Evolutionary conservation across 1,139 yeast genomes (phyloP).

Genomic region (Meyerozyma elateridarum): DNA sequence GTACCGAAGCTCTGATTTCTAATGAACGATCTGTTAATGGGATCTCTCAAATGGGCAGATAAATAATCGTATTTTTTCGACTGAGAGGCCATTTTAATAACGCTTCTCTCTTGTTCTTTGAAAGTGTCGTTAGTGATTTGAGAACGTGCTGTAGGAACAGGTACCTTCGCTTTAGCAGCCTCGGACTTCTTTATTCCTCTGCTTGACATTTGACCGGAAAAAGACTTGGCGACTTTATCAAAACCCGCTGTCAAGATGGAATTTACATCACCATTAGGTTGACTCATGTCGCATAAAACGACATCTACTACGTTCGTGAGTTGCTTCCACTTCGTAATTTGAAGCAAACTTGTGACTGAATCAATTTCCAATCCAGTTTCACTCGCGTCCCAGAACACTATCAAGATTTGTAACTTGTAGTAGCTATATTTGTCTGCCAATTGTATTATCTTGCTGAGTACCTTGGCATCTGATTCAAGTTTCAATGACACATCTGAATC

Average conservation of each 20-base stretch:
- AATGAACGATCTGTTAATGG: too few relatives aligned
- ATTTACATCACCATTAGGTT: slow-evolving; percentile 23
- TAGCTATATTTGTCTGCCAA: slow-evolving; percentile 32
- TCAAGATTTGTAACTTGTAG: slow-evolving; percentile 32
- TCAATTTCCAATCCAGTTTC: slow-evolving; percentile 15
- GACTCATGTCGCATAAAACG: slow-evolving; percentile 35
- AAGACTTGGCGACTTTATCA: slow-evolving; percentile 18
- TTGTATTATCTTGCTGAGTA: slow-evolving; percentile 34
- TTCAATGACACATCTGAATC: slow-evolving; percentile 19
- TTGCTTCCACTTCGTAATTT: slow-evolving; percentile 11
- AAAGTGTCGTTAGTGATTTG: slow-evolving; percentile 14
- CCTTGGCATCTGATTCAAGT: slow-evolving; percentile 30
- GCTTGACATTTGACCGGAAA: slow-evolving; percentile 27
- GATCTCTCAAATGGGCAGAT: slow-evolving; percentile 27
- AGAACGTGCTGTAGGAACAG: slow-evolving; percentile 5
- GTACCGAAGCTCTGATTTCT: slow-evolving; percentile 10
- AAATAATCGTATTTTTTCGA: slow-evolving; percentile 32
- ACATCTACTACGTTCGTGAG: slow-evolving; percentile 12
- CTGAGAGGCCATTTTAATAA: slow-evolving; percentile 28
- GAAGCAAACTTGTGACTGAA: slow-evolving; percentile 17
- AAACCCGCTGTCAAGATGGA: slow-evolving; percentile 24
- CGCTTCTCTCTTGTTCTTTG: slow-evolving; percentile 20
- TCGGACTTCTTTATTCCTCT: slow-evolving; percentile 25
- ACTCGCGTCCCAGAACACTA: slow-evolving; percentile 36
- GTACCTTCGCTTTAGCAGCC: slow-evolving; percentile 8